phyloP scores from a whole-genome alignment of 148 eudicot species.

The Gaultheria prostrata region DNA sequence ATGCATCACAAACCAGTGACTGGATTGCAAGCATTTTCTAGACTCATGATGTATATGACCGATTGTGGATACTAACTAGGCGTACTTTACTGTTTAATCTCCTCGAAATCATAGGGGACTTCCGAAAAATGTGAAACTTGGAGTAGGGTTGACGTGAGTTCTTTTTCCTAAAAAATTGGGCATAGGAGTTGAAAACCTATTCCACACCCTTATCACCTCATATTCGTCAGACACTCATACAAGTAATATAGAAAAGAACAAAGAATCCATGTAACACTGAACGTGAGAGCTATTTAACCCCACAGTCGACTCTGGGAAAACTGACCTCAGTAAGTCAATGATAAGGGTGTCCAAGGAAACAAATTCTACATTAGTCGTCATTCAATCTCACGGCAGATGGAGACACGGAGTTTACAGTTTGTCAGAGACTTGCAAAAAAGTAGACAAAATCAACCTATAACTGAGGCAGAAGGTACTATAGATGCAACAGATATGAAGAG shows the following conservation, averaged over 20 bases:
- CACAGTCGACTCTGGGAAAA: not conserved
- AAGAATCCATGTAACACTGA: not conserved
- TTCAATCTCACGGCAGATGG: not conserved
- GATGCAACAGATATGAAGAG: not conserved
- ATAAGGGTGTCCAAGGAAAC: not conserved
- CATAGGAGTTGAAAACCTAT: not conserved
- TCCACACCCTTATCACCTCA: not conserved
- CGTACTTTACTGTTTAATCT: not conserved
- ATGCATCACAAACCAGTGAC: too few relatives aligned
- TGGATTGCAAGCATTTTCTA: not conserved
- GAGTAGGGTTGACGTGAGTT: not conserved
- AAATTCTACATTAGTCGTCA: not conserved
- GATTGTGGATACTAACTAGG: not conserved
- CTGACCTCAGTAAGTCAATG: not conserved
- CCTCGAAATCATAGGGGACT: not conserved
- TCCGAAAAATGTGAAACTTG: not conserved
- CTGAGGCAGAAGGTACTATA: not conserved
- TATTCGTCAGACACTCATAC: not conserved
- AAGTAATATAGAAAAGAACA: not conserved
- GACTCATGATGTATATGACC: not conserved
- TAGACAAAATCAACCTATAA: not conserved
- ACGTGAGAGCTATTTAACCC: not conserved
- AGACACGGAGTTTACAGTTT: not conserved
- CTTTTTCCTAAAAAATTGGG: not conserved
- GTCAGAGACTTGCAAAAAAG: not conserved